phyloP scores from a whole-genome alignment of 495 filamentous ascomycete species.

The Penicillium lividum region DNA sequence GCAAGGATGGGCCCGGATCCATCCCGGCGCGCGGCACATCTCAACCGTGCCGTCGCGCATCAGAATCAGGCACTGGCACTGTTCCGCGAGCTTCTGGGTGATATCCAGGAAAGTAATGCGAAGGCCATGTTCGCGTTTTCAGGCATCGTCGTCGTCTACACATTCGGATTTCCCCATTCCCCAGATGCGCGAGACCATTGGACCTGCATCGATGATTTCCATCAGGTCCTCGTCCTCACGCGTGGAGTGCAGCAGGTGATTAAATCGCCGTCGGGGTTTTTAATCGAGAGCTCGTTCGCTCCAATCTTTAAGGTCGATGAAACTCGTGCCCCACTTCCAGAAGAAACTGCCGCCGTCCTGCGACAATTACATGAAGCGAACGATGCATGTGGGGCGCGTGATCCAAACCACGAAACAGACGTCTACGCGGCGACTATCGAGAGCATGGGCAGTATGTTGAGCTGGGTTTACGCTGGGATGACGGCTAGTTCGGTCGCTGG shows the following conservation, averaged over 20 bases:
- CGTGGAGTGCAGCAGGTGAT: slow-evolving; percentile 50
- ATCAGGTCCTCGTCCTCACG: slow-evolving; percentile 45
- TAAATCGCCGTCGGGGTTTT: slow-evolving; percentile 25
- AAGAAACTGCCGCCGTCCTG: slow-evolving; percentile 23
- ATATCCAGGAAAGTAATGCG: slow-evolving; percentile 45
- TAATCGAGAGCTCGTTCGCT: slow-evolving; percentile 31
- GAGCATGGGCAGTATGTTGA: slow-evolving; percentile 34
- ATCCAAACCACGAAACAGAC: slow-evolving; percentile 35
- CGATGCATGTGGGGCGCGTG: slow-evolving; percentile 24
- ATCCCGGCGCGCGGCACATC: slow-evolving; percentile 26
- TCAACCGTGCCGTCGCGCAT: slow-evolving; percentile 47
- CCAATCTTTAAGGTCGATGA: slow-evolving; percentile 35
- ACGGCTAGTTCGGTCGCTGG: slow-evolving; percentile 30
- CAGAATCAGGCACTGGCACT: slow-evolving; percentile 48
- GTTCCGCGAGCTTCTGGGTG: slow-evolving; percentile 43
- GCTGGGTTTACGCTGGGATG: slow-evolving; percentile 29
- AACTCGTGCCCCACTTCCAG: slow-evolving; percentile 18
- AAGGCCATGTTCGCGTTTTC: slow-evolving; percentile 55
- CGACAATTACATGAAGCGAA: slow-evolving; percentile 33
- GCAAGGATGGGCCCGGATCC: slow-evolving; percentile 31
- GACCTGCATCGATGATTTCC: slow-evolving; percentile 40
- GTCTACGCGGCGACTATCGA: slow-evolving; percentile 37
- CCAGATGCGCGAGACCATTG: slow-evolving; percentile 39
- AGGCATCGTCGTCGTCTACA: slow-evolving; percentile 50
- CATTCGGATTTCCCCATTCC: slow-evolving; percentile 48